These are phyloP conservation scores for Oryza glumipatula DNA, from an alignment of 176 grass and related monocot species.

Conservation along the genomic window DNA sequence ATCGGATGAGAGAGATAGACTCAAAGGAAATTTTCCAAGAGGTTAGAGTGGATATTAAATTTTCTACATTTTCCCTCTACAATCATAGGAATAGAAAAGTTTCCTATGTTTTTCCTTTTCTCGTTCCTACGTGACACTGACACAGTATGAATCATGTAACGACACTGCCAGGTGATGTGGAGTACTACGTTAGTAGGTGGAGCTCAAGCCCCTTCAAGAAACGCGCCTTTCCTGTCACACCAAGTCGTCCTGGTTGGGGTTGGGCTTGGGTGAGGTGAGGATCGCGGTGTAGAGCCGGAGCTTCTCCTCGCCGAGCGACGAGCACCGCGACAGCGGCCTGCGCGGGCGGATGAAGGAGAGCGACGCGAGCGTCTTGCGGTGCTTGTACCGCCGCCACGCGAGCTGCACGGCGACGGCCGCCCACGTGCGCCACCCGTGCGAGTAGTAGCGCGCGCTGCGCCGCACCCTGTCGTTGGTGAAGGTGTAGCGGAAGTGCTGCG, in stretches of 20 bases:
- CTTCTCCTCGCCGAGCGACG: constrained; percentile 82
- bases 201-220: too few relatives aligned
- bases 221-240: not conserved
- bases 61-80: too few relatives aligned
- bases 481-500: constrained; percentile 91
- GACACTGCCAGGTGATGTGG: too few relatives aligned
- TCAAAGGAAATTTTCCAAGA: too few relatives aligned
- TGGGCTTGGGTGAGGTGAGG: constrained; percentile 82
- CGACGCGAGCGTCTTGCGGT: constrained; percentile 73
- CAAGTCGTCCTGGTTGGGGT: constrained; percentile 68
- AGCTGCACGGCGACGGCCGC: constrained; percentile 90
- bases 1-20: too few relatives aligned
- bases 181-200: too few relatives aligned
- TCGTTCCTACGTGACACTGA: not conserved
- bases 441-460: constrained; percentile 89
- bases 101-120: too few relatives aligned
- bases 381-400: constrained; percentile 73
- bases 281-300: constrained; percentile 83
- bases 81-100: too few relatives aligned
- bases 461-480: constrained; percentile 82
- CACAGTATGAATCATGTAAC: not conserved
- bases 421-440: constrained; percentile 88
- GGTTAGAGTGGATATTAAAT: too few relatives aligned
- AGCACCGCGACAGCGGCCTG: constrained; percentile 61
- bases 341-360: constrained; percentile 74